phyloP scores from a whole-genome alignment of 164 flowering plant genomes.

The Stephania yunnanensis region DNA sequence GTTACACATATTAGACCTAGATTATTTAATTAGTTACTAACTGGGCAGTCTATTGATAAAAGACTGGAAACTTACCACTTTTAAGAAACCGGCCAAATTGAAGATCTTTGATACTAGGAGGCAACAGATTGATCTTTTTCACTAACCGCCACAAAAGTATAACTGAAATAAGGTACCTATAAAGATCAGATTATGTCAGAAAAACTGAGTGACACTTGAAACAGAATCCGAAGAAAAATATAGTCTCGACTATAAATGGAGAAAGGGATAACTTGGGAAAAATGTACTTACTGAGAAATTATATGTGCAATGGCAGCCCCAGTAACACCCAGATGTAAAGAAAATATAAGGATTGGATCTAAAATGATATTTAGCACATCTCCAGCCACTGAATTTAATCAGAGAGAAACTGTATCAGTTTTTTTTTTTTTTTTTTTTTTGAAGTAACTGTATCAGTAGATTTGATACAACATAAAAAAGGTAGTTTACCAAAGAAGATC shows the following conservation, averaged over 20 bases:
- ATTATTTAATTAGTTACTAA: background rate
- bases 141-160: slow-evolving; percentile 54
- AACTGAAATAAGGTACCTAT: slow-evolving; percentile 70
- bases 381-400: slow-evolving; percentile 51
- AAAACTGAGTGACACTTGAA: background rate
- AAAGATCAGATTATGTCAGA: background rate
- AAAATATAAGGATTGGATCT: slow-evolving; percentile 81
- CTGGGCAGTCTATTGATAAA: background rate
- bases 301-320: slow-evolving; percentile 99
- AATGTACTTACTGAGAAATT: slow-evolving; percentile 74
- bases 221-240: background rate
- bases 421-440: no score
- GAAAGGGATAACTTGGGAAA: background rate
- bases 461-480: background rate
- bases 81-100: slow-evolving; percentile 73
- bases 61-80: slow-evolving; percentile 43
- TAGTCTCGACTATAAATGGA: background rate
- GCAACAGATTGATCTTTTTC: slow-evolving; percentile 57
- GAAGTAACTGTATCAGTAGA: background rate
- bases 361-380: slow-evolving; percentile 65
- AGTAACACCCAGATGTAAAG: slow-evolving; percentile 51
- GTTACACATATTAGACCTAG: background rate
- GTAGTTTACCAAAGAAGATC: background rate
- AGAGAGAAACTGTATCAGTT: background rate
- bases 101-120: slow-evolving; percentile 60